Evolutionary conservation across 2,329 filamentous ascomycete species (phyloP), one percentile per base, ranked within the genome.

Genomic region (Ascochyta clinopodiicola): DNA sequence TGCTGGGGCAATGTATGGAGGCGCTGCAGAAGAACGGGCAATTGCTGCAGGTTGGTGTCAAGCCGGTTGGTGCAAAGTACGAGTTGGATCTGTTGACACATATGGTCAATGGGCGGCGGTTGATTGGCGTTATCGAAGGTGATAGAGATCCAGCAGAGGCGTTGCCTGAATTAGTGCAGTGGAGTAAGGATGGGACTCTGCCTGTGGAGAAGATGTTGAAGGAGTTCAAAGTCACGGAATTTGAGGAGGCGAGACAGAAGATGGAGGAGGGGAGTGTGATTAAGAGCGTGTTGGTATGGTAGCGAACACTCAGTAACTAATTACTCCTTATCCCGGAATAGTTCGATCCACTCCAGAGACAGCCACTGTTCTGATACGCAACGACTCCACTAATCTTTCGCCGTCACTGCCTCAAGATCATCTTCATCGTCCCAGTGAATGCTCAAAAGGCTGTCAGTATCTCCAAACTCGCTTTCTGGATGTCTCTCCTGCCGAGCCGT

Each of bases 1-100:
- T 61, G 15, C 29, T 63, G n/a, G 36, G 43, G 7, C 58, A 63
- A 43, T 63, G 56, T 35, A 51, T 61, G 24, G 60, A 63, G 34
- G 58, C 52, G 15, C 25, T 63, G 46, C 58, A 60, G 39, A 63
- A 61, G 40, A 63, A 63, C 15, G 60, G 56, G 6, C 51, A 44
- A 19, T 42, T 61, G 31, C 38, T 63, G 25, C 60, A 63, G 35
- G 56, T 63, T 12, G 58, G 60, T 6, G 56, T 63, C 0, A 60
- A 63, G 39, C 58, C 60, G 7, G 58, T 63, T 0, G 58, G 60
- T 6, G 60, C 58, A n/a, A 63, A 61, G 43, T 50, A 59, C n/a
- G 58, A 61, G 17, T n/a, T 57, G 9, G 60, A 63, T 36, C n/a
- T 39, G 12, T 32, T 63, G 40, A 61, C 50, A 22, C 60, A 59